Base-by-base conservation (phyloP, 164 flowering plant species). In the Euptelea pleiosperma region DNA sequence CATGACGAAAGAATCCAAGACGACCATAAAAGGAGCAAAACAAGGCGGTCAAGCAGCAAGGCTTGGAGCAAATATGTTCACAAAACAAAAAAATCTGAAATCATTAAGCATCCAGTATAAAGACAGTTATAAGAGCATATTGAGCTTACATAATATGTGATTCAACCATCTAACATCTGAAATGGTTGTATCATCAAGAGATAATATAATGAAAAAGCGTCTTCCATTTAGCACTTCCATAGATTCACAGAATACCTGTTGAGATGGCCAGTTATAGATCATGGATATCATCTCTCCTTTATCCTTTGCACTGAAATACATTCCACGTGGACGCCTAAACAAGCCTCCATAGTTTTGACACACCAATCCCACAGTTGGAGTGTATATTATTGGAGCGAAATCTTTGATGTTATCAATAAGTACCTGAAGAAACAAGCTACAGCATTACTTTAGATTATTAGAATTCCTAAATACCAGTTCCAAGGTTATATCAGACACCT, bases 281-380 rank as follows among this genome's bases (percentile, higher is more conserved):
- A 94, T 94, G 29, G 99, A 94, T 95, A 94, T 91, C 97, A 94
- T 91, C 77, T 94, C 99, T 69, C 99, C 97, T 66, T 82, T 94
- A 64, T 94, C 99, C 67, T 83, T 88, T 26, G 95, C 99, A 77
- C 99, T 94, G 72, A 94, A 94, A 75, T 94, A 94, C 99, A 94
- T 94, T 39, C 99, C 99, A 63, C 99, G 95, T 49, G 99, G 97
- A 37, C 99, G 96, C 69, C 99, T 83, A 69, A 83, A 94, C 75
- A 94, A 69, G 8, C 99, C 99, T 9, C 86, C 80, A 67, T 88
- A 94, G 62, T 94, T 94, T 77, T 94, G 97, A 61, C 99, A 94
- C 8, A 94, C 99, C 70, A 94, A 63, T 35, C 99, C 99, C 35
- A 94, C 97, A 34, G 97, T 94, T 50, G 99, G 99, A 57, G 99